Evolutionary conservation across 2,329 filamentous ascomycete species (phyloP), one percentile per base, ranked within the genome.

Genomic region (Colletotrichum sp.): DNA sequence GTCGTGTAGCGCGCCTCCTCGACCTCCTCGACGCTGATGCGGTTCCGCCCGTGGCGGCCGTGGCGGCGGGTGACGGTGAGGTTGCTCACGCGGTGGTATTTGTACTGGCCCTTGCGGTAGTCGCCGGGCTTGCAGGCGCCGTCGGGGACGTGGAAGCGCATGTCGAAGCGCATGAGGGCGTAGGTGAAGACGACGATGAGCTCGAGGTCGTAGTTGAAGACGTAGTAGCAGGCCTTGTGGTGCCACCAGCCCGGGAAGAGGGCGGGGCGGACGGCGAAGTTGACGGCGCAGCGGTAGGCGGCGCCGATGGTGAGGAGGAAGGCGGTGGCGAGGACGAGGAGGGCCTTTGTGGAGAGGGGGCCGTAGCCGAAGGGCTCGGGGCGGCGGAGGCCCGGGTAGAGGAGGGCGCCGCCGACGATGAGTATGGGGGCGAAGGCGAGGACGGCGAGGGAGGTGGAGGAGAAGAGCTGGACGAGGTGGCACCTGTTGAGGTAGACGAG

Each of bases 201-300:
- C 84, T 98, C 96, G 48, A 96, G 87, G 18, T 86, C 87, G 81
- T 94, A 97, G 85, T 95, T 94, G 86, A 97, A 94, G 81, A 92
- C 85, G 86, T 97, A 98, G 86, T 95, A 98, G 79, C 90, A 91
- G 3, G 92, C 90, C 82, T 93, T 94, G 80, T 87, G 87, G 79
- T 95, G 90, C 82, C 93, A 96, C 89, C 93, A 94, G 7, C 92
- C 93, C 3, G 94, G 92, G 73, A 71, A 80, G 79, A 62, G 61
- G 61, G 52, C 66, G 5, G 87, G 91, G 32, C 88, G 89, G 1
- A 87, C 81, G 71, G 87, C 86, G 83, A 89, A 95, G 32, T 81
- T 85, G 1, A 90, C 90, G 18, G 89, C 93, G 34, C 91, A 87
- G 43, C 95, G 90, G 85, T 95, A 96, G 18, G 87, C 86, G 3